These are phyloP conservation scores for Chlamydomonas sp. DNA, from an alignment of 139 green algal species.

Conservation along the genomic window DNA sequence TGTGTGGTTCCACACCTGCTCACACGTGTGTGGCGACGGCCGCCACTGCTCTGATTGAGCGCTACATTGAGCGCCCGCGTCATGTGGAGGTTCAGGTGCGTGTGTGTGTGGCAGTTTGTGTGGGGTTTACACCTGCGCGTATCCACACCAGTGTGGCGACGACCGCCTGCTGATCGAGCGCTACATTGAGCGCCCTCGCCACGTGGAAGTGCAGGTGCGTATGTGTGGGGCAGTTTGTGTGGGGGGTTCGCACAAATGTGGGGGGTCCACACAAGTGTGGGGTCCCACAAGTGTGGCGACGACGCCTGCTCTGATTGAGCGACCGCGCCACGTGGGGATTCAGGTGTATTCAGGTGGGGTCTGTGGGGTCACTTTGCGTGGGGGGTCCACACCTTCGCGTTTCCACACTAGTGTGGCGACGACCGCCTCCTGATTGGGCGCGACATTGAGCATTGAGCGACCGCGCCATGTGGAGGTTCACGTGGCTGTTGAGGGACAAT, in stretches of 20 bases:
- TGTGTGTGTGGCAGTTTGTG: background rate
- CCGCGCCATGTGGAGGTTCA: slow-evolving; percentile 81
- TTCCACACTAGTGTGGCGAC: no score
- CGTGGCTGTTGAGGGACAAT: no score
- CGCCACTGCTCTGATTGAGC: slow-evolving; percentile 79
- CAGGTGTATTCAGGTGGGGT: background rate
- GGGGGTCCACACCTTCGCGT: no score
- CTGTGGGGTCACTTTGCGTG: no score
- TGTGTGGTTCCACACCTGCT: no score
- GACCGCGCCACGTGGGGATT: background rate
- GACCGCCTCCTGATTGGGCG: slow-evolving; percentile 75
- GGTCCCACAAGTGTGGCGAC: no score
- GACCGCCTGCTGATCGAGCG: slow-evolving; percentile 75
- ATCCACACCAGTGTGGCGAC: no score
- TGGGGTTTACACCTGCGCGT: no score
- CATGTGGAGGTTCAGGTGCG: background rate
- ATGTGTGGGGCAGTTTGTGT: background rate
- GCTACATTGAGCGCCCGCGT: slow-evolving; percentile 33
- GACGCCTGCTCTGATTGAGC: no score
- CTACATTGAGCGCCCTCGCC: slow-evolving; percentile 63
- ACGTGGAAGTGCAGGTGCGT: slow-evolving; percentile 76
- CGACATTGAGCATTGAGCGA: slow-evolving; percentile 59
- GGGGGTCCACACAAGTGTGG: no score
- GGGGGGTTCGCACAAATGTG: no score
- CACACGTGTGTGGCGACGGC: no score